These are phyloP conservation scores for Nitzschia putrida DNA, from an alignment of 108 stramenopile species.

Conservation along the genomic window DNA sequence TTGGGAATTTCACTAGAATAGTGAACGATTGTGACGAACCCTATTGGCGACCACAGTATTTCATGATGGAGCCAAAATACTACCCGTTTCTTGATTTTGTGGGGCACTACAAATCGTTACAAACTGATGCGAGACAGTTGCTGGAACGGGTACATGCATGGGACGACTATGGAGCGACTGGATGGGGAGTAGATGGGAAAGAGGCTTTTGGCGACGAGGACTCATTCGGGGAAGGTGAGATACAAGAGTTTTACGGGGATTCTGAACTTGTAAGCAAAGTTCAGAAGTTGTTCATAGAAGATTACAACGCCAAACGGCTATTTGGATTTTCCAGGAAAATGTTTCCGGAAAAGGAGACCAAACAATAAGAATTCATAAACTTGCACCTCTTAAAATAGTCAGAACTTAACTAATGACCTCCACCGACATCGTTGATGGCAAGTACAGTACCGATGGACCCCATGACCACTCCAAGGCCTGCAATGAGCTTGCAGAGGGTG, in stretches of 20 bases:
- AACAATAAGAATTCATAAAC: background rate
- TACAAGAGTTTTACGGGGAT: background rate
- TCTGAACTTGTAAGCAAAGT: background rate
- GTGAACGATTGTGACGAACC: constrained; percentile 13
- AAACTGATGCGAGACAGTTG: background rate
- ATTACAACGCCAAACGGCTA: background rate
- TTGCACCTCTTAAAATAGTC: background rate
- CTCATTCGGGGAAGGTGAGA: background rate
- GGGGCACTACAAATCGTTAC: constrained; percentile 29
- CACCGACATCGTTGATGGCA: constrained; percentile 29
- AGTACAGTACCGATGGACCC: constrained; percentile 73
- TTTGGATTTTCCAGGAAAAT: background rate
- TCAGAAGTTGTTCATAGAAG: background rate
- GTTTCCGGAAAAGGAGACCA: background rate
- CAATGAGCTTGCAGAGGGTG: constrained; percentile 64
- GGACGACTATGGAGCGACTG: background rate
- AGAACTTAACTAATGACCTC: constrained; percentile 3
- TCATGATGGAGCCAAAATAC: constrained; percentile 46
- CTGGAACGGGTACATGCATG: background rate
- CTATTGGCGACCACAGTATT: constrained; percentile 29
- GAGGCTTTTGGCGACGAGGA: background rate
- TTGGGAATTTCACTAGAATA: background rate
- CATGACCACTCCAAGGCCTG: constrained; percentile 72
- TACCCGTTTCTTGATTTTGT: constrained; percentile 50
- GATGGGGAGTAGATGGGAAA: background rate